Conservation (phyloP, 2,329 filamentous ascomycete species). For the Hypoxylon rubiginosum region DNA sequence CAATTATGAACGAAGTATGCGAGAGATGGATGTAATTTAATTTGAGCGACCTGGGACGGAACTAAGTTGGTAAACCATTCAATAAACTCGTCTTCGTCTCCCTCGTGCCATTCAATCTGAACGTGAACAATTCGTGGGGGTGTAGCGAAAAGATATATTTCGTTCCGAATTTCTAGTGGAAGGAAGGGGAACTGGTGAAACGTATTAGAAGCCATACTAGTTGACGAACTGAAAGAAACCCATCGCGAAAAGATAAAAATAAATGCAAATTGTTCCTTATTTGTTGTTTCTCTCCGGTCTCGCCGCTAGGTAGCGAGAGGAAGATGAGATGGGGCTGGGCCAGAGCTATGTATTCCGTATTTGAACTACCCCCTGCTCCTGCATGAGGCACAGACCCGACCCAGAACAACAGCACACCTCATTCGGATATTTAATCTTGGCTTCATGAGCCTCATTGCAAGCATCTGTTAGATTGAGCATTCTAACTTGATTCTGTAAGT, state of each 20-base stretch:
- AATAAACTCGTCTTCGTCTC: neutral
- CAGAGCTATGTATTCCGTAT: neutral
- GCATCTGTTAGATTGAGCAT: neutral
- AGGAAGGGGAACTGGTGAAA: conserved; percentile 21
- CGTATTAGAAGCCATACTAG: neutral
- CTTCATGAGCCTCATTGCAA: neutral
- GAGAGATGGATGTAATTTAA: conserved; percentile 15
- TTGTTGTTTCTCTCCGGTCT: neutral
- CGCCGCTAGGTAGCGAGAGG: neutral
- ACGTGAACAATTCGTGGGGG: conserved; percentile 25
- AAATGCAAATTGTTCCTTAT: neutral
- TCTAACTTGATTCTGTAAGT: no score
- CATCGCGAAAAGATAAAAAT: neutral
- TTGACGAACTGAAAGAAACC: neutral
- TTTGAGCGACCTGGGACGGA: neutral
- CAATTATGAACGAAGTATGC: conserved; percentile 20
- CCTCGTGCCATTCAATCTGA: neutral
- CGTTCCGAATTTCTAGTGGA: conserved; percentile 15
- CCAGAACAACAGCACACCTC: neutral
- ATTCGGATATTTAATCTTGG: neutral
- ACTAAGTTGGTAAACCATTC: neutral
- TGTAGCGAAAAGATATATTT: conserved; percentile 27
- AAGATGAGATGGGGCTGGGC: neutral
- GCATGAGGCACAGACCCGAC: neutral
- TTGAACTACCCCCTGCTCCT: neutral